phyloP scores from a whole-genome alignment of 805 yeast genomes.

The Candida pini region DNA sequence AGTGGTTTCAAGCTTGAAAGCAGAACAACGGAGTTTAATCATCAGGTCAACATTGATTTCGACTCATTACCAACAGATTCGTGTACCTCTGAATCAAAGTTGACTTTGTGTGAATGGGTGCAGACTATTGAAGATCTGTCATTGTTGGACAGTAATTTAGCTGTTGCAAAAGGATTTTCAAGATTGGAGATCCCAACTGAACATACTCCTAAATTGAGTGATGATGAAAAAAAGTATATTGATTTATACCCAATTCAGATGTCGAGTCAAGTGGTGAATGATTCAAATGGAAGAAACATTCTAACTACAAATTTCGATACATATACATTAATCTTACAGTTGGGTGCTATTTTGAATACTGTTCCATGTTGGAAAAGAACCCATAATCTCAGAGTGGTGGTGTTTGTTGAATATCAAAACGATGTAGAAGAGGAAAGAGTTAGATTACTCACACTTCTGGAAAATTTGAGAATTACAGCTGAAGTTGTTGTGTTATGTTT shows the following conservation, averaged over 20 bases:
- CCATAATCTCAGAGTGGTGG: constrained; percentile 73
- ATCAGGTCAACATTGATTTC: constrained; percentile 20
- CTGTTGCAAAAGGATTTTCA: constrained; percentile 86
- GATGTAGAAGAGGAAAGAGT: constrained; percentile 68
- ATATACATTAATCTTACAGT: constrained; percentile 84
- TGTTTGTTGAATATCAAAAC: constrained; percentile 72
- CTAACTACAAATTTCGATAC: constrained; percentile 92
- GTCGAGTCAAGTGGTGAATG: constrained; percentile 74
- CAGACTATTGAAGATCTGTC: constrained; percentile 86
- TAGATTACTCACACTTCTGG: constrained; percentile 59
- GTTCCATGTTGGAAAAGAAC: constrained; percentile 89
- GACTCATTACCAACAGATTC: constrained; percentile 51
- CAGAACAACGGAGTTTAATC: constrained; percentile 14
- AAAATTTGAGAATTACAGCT: constrained; percentile 80
- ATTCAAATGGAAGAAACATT: constrained; percentile 58
- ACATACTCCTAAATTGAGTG: constrained; percentile 25
- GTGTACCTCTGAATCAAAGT: constrained; percentile 64
- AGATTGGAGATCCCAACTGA: constrained; percentile 56
- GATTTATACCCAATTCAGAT: constrained; percentile 96
- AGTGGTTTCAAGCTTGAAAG: constrained; percentile 21
- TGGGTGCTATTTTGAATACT: constrained; percentile 88
- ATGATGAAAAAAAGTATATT: constrained; percentile 46
- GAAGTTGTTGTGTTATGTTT: constrained; percentile 70
- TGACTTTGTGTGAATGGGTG: constrained; percentile 81
- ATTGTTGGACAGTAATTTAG: constrained; percentile 84